Evolutionary conservation across 169 alveolate species (phyloP).

Genomic region (Plasmodium reichenowi): DNA sequence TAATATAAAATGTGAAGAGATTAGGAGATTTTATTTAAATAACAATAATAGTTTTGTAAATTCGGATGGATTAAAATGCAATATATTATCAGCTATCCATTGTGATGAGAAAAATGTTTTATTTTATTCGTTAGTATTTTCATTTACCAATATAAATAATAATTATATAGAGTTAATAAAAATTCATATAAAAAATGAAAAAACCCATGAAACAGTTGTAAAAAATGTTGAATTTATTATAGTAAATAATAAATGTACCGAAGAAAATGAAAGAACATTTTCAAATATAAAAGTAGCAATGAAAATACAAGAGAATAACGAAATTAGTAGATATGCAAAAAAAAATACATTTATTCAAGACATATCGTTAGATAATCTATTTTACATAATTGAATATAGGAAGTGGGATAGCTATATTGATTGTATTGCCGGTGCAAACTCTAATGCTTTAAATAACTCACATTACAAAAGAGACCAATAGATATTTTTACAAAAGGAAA

Average conservation of each 20-base stretch:
- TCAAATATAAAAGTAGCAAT: conserved; percentile 23
- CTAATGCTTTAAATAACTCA: neutral
- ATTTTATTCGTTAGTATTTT: conserved; percentile 34
- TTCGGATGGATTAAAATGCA: conserved; percentile 45
- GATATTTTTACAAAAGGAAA: too few species aligned
- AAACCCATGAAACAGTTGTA: conserved; percentile 14
- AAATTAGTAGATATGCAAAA: conserved; percentile 22
- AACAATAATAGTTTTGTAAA: conserved; percentile 18
- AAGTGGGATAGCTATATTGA: neutral
- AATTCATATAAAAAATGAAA: conserved; percentile 15
- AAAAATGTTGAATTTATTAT: conserved; percentile 4
- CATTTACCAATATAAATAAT: conserved; percentile 17
- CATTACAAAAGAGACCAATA: neutral
- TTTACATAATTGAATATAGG: conserved; percentile 27
- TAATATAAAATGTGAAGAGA: conserved; percentile 17
- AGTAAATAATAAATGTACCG: neutral
- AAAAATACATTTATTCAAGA: conserved; percentile 35
- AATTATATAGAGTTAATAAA: conserved; percentile 16
- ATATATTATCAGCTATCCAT: conserved; percentile 24
- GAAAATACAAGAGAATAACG: conserved; percentile 30
- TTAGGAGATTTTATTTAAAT: conserved; percentile 24
- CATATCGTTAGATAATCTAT: conserved; percentile 6
- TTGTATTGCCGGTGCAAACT: neutral
- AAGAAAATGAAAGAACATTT: conserved; percentile 3
- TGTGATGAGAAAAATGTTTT: conserved; percentile 21